Base-by-base conservation (phyloP, 768 basidiomycete genomes). In the Clathrus columnatus region DNA sequence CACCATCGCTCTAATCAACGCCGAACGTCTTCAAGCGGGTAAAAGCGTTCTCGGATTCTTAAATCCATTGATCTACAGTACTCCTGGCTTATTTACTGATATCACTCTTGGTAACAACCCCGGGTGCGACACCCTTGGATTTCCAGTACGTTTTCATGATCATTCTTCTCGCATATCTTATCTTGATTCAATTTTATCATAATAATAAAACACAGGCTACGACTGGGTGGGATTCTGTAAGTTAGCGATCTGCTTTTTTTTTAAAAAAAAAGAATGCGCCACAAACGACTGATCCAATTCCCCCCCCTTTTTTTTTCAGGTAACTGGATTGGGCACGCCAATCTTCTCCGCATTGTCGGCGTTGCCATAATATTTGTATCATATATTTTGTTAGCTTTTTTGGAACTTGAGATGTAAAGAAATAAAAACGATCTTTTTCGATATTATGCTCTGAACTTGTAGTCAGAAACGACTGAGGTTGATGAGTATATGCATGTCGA, bases 101-200 rank as follows among this genome's bases (percentile, higher is more conserved):
- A 83, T 86, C 59, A 73, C 69, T 0, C 77, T 77, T 16, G 83
- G 83, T 6, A 72, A 72, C 2, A 85, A 84, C 63, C 82, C 83
- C 2, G 84, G 84, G 17, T 87, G 84, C 60, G 72, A 74, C 0
- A 80, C 75, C 3, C 64, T 67, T 48, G 82, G 82, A 70, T 67
- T 67, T 53, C 50, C 62, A 16, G 53, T 53, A 53, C 18, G 51
- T 53, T 5, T 23, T 23, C 14, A 20, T 20, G 24, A 43, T 20
- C 21, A 16, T 8, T 20, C 21, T 41, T n/a, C n/a, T 8, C 14
- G n/a, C 26, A n/a, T n/a, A n/a, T n/a, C 29, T 53, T 21, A 23
- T n/a, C n/a, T n/a, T n/a, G n/a, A 36, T 30, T 14, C 3, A 26
- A 4, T 26, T 5, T 4, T 26, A n/a, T n/a, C n/a, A n/a, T n/a